Evolutionary conservation across 306 rosid genomes (phyloP).

Genomic region (Cicer yamashitae): DNA sequence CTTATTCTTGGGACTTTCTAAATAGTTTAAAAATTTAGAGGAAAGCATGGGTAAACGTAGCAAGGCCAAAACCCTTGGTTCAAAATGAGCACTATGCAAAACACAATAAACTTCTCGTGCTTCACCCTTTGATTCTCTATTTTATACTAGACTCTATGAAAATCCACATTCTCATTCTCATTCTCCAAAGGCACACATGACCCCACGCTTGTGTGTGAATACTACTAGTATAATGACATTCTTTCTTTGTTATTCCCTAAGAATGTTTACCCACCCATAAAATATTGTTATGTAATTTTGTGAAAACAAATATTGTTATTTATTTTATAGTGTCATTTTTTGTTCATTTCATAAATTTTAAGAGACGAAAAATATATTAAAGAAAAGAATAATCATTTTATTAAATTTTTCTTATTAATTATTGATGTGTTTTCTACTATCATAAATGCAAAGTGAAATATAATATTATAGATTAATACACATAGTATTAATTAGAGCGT

Average conservation of each 20-base stretch:
- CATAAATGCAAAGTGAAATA: too few relatives aligned
- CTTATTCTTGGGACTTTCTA: conserved; percentile 59
- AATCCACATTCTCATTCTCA: conserved; percentile 52
- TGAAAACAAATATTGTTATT: too few relatives aligned
- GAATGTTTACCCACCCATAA: conserved; percentile 36
- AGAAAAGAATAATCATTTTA: too few relatives aligned
- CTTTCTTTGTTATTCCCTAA: conserved; percentile 47
- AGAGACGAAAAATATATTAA: too few relatives aligned
- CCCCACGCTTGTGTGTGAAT: conserved; percentile 29
- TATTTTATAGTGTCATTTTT: too few relatives aligned
- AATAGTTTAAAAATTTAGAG: conserved; percentile 46
- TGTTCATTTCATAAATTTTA: too few relatives aligned
- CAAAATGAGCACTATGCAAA: conserved; percentile 55
- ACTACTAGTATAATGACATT: conserved; percentile 58
- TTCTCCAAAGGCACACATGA: conserved; percentile 26
- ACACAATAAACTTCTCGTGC: conserved; percentile 60
- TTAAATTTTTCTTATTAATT: too few relatives aligned
- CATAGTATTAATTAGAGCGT: too few relatives aligned
- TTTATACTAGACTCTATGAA: conserved; percentile 43
- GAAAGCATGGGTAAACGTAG: conserved; percentile 32
- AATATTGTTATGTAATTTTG: neutral
- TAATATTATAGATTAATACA: too few relatives aligned
- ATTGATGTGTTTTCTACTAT: too few relatives aligned
- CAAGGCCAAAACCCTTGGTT: conserved; percentile 56
- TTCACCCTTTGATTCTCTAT: conserved; percentile 39